Conservation (phyloP, 257 asterid genomes). For the Ehretia macrophylla region DNA sequence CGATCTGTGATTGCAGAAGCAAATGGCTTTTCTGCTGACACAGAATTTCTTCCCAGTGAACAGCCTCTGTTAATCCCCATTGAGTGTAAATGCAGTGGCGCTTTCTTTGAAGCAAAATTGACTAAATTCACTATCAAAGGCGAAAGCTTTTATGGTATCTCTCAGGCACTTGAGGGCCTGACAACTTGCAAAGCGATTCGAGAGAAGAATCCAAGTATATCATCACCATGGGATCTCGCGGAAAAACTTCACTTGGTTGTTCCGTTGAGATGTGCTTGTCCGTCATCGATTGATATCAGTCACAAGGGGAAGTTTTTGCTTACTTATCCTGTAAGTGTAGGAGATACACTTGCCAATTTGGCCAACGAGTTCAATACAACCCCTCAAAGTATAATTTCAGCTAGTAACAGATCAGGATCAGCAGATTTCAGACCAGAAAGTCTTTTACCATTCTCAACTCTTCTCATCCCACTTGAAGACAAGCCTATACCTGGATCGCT, state of each 20-base stretch:
- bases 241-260: constrained; percentile 25
- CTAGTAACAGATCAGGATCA: constrained; percentile 34
- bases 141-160: constrained; percentile 44
- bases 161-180: constrained; percentile 46
- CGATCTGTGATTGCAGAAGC: constrained; percentile 34
- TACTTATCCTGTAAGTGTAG: constrained; percentile 49
- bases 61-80: constrained; percentile 48
- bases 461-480: constrained; percentile 37
- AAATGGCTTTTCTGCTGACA: constrained; percentile 31
- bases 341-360: constrained; percentile 37
- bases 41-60: constrained; percentile 22
- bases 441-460: constrained; percentile 37
- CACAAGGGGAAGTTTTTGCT: constrained; percentile 22
- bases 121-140: constrained; percentile 35
- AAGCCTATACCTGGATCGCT: constrained; percentile 26
- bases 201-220: constrained; percentile 35
- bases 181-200: constrained; percentile 40
- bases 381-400: constrained; percentile 30
- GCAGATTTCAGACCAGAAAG: constrained; percentile 22
- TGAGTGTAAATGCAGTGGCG: constrained; percentile 33
- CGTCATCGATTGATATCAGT: constrained; percentile 22
- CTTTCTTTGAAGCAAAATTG: constrained; percentile 38
- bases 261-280: constrained; percentile 56
- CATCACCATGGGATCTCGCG: constrained; percentile 26
- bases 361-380: constrained; percentile 38